Conservation (phyloP, 768 basidiomycete species). For the Cubamyces lactineus region DNA sequence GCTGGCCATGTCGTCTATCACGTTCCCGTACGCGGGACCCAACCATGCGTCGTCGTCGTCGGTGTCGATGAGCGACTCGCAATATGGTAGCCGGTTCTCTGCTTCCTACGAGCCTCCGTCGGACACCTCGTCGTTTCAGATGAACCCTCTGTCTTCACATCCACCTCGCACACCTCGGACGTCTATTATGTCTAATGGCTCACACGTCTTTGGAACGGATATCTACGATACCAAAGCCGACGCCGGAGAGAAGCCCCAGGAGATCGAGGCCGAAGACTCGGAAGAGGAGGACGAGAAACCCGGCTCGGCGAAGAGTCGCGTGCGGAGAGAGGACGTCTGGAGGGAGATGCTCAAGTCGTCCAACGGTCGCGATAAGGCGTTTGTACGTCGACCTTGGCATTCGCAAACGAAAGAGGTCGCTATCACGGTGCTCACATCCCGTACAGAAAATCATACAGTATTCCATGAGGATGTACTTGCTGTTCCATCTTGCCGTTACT, state of each 20-base stretch:
- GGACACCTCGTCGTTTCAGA: constrained; percentile 63
- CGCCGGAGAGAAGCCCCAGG: constrained; percentile 28
- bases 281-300: constrained; percentile 35
- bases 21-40: constrained; percentile 56
- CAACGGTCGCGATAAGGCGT: constrained; percentile 81
- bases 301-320: constrained; percentile 47
- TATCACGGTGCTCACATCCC: constrained; percentile 4
- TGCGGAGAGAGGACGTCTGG: constrained; percentile 74
- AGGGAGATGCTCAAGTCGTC: constrained; percentile 78
- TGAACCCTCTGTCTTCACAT: constrained; percentile 80
- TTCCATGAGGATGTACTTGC: constrained; percentile 70
- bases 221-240: constrained; percentile 50
- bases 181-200: constrained; percentile 42
- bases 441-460: constrained; percentile 87
- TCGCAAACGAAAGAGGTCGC: not conserved
- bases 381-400: constrained; percentile 54
- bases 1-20: constrained; percentile 64
- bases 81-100: constrained; percentile 52
- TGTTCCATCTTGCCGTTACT: constrained; percentile 63
- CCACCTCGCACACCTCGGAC: constrained; percentile 77
- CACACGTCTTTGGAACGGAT: constrained; percentile 45
- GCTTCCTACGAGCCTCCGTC: constrained; percentile 54
- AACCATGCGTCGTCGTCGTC: constrained; percentile 43
- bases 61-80: constrained; percentile 45
- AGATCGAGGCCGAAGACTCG: constrained; percentile 36